phyloP scores from a whole-genome alignment of 768 basidiomycete genomes.

The Filobasidium floriforme region DNA sequence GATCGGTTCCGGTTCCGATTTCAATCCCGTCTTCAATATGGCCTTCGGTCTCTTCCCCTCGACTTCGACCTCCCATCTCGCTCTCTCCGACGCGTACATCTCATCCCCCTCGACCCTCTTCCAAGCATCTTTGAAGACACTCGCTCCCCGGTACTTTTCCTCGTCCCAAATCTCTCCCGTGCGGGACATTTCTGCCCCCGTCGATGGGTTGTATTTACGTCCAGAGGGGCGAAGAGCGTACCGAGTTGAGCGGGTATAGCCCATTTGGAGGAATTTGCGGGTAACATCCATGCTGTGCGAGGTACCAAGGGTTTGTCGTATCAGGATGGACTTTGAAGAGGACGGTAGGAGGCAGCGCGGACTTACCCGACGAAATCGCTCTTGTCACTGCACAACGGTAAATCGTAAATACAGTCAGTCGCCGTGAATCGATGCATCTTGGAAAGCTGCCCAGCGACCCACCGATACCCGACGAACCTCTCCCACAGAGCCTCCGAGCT shows the following conservation, averaged over 20 bases:
- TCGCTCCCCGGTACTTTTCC: slow-evolving; percentile 35
- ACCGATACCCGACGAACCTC: slow-evolving; percentile 31
- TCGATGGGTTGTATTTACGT: slow-evolving; percentile 31
- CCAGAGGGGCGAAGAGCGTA: slow-evolving; percentile 40
- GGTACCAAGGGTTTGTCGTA: background rate
- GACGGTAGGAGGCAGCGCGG: background rate
- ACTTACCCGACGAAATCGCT: slow-evolving; percentile 15
- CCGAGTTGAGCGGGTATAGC: slow-evolving; percentile 38
- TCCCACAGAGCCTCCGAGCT: slow-evolving; percentile 31
- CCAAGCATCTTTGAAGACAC: slow-evolving; percentile 30
- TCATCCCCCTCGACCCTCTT: slow-evolving; percentile 33
- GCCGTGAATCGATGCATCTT: background rate
- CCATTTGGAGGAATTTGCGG: slow-evolving; percentile 44
- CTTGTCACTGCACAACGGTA: background rate
- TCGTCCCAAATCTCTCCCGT: slow-evolving; percentile 40
- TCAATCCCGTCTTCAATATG: too few relatives aligned
- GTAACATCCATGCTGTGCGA: slow-evolving; percentile 37
- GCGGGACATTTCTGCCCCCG: slow-evolving; percentile 27
- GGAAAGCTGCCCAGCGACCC: background rate
- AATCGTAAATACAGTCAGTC: background rate
- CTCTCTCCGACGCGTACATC: slow-evolving; percentile 30
- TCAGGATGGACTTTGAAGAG: background rate
- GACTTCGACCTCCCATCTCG: slow-evolving; percentile 23
- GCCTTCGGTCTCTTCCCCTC: slow-evolving; percentile 9
- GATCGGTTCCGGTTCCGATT: too few relatives aligned